Evolutionary conservation across 805 yeast genomes (phyloP), one percentile per base, ranked within the genome.

Genomic region (Metschnikowia shivogae): DNA sequence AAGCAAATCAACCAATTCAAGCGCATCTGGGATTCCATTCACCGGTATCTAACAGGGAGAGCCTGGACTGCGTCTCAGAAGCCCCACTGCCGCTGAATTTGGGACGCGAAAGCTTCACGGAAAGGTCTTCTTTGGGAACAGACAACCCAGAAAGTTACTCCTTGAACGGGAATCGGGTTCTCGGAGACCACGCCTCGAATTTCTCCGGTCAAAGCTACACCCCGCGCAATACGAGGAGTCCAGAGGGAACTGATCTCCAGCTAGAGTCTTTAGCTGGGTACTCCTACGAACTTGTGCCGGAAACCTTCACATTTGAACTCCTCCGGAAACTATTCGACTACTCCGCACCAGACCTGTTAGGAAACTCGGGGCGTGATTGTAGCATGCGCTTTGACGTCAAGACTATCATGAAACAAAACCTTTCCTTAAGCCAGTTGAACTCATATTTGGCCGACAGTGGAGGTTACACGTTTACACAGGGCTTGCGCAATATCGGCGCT

Each of bases 301-400:
- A 30, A 20, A 32, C 27, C 20, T 39, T 39, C 22, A 32, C 39
- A 13, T 35, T 40, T 17, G 31, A 42, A 9, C 17, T 42, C 9
- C 39, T 45, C 14, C 59, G 59, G 37, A 48, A 54, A 5, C 45
- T 31, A 12, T 64, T 53, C 49, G 53, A 55, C 42, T 65, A 64
- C 52, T 62, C 60, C 45, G 46, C 58, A 5, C 35, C 42, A 9
- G 12, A 12, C 27, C 22, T 24, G 4, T 31, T 39, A 28, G 34
- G 30, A 7, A 24, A 39, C 12, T 3, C 27, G 6, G 42, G 42
- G 13, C 42, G 35, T 20, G 36, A 31, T 7, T 39, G 14, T 24
- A 32, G 22, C 29, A 20, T 32, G 10, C 22, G 26, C 10, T 30
- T 20, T 3, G 36, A 39, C 32, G 30, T 35, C 10, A 39, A 30